Conservation (phyloP, 371 early-diverging fungal genomes). For the Mortierella sp. region DNA sequence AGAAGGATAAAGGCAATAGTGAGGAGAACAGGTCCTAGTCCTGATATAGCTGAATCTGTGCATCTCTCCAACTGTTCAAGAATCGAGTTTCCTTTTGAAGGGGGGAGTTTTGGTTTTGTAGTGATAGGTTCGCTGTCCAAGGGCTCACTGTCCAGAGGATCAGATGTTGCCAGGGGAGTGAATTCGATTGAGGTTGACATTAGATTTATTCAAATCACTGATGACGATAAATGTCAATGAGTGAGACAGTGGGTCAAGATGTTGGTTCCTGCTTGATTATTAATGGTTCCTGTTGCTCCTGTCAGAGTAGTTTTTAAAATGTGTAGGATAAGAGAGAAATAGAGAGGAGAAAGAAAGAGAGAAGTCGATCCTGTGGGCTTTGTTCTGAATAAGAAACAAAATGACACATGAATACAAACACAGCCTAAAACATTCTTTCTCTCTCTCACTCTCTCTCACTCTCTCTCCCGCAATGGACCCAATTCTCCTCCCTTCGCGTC, state of each 20-base stretch:
- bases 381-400: too few relatives aligned
- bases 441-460: not conserved
- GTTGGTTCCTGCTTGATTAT: too few relatives aligned
- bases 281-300: too few relatives aligned
- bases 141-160: conserved; percentile 35
- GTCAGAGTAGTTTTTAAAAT: too few relatives aligned
- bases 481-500: conserved; percentile 32
- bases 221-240: not conserved
- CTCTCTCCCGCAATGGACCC: conserved; percentile 5
- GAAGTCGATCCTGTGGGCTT: not conserved
- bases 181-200: conserved; percentile 50
- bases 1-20: conserved; percentile 64
- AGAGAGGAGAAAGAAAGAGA: not conserved
- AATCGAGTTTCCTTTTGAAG: not conserved
- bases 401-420: too few relatives aligned
- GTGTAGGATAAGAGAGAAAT: too few relatives aligned
- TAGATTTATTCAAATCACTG: not conserved
- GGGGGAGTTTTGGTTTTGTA: conserved; percentile 9
- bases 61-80: conserved; percentile 25
- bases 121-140: conserved; percentile 29
- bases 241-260: not conserved
- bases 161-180: conserved; percentile 44
- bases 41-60: conserved; percentile 65
- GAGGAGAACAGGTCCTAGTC: conserved; percentile 69
- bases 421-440: too few relatives aligned